Evolutionary conservation across 495 filamentous ascomycete species (phyloP), one percentile per base, ranked within the genome.

Genomic region (Acidiella bohemica): DNA sequence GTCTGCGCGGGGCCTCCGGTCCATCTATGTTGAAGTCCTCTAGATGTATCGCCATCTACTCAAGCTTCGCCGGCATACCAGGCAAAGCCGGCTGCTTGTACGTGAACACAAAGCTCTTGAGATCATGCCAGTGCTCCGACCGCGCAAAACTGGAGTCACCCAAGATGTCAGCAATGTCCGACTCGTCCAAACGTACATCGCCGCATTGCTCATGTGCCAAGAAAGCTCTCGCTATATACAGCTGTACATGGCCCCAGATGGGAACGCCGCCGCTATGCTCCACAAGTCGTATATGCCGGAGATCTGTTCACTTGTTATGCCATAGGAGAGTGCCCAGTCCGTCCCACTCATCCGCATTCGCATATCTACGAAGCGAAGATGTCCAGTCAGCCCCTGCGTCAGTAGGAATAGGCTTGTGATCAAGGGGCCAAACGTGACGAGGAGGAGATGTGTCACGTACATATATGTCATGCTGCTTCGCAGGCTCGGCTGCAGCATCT

Each of bases 381-480:
- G 7, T n/a, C 26, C 9, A 35, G 47, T 50, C 47, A 50, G 47
- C 40, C 36, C 16, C 16, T 20, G 21, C 41, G 45, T 63, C 44
- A 64, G 51, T 42, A 41, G 19, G 14, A 22, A 12, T 20, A 33
- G 26, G 32, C 25, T 11, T 7, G 31, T 24, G 21, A 25, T 17
- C 33, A 30, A 28, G 29, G 17, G 20, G 22, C 17, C 22, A 46
- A 41, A 36, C 16, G 42, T 27, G 44, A 26, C 26, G 24, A 47
- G 10, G 41, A 47, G 36, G 36, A 40, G 33, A 32, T 13, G 14
- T 6, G 3, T 2, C n/a, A 42, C 76, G 58, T 84, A 96, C 73
- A 99, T 93, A 59, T 96, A 99, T 44, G 76, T 80, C 90, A 99
- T 99, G 65, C 88, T 95, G 62, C 80, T 87, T 59, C 85, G 72